A percentile compares a stretch with the other conserved stretches of the same genome.
Conservation (phyloP, 768 basidiomycete species). For the Russula virescens region DNA sequence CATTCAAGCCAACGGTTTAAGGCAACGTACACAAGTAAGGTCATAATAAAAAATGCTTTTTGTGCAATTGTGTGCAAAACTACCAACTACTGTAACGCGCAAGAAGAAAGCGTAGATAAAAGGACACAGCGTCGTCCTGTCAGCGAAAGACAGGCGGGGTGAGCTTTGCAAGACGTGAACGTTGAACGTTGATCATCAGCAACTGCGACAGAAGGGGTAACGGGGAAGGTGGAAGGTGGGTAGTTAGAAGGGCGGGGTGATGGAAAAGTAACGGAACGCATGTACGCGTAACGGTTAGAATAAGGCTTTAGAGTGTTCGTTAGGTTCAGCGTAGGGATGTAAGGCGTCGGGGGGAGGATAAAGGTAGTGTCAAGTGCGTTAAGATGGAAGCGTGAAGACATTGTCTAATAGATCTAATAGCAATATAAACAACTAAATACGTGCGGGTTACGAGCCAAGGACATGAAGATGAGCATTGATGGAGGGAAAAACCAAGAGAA, state of each 20-base stretch:
- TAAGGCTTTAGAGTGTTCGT: too few species aligned
- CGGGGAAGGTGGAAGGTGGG: neutral
- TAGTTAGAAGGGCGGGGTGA: too few species aligned
- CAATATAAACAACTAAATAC: conserved; percentile 14
- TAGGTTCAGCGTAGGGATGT: too few species aligned
- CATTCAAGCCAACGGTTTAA: too few species aligned
- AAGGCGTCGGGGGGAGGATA: too few species aligned
- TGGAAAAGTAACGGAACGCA: too few species aligned
- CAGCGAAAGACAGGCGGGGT: neutral
- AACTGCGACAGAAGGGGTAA: neutral
- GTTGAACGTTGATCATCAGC: neutral
- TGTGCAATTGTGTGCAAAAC: too few species aligned
- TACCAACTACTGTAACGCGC: neutral
- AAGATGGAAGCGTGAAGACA: conserved; percentile 1
- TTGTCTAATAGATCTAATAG: neutral
- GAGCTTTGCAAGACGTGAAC: neutral
- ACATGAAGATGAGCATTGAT: neutral
- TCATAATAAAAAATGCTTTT: too few species aligned
- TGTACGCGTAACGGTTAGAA: too few species aligned
- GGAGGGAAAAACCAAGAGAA: neutral
- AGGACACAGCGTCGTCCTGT: neutral
- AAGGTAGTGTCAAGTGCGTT: neutral
- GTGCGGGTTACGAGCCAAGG: neutral
- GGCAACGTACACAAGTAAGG: too few species aligned
- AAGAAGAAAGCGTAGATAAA: neutral